A percentile compares a stretch with the other conserved stretches of the same genome.
Evolutionary conservation across 2,329 filamentous ascomycete species (phyloP).

Genomic region (Trichoderma endophyticum): DNA sequence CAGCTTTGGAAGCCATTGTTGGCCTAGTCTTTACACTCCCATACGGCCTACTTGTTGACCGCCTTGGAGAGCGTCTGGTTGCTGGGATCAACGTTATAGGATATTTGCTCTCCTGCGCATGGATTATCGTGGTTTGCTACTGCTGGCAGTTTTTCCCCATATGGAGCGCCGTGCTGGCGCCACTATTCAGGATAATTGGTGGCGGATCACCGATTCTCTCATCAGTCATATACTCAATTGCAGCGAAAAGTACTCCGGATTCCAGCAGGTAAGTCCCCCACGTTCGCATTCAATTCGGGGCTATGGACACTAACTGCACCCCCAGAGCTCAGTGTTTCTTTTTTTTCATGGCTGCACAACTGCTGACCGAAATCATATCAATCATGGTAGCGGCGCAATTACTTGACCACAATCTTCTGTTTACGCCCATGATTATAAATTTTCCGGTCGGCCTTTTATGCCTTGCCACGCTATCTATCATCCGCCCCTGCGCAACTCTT

Average conservation of each 20-base stretch:
- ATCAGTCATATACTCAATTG: slow-evolving; percentile 6
- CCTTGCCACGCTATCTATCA: neutral
- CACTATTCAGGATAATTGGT: slow-evolving; percentile 3
- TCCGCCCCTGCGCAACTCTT: neutral
- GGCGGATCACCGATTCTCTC: slow-evolving; percentile 11
- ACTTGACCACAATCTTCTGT: neutral
- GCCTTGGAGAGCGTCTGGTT: neutral
- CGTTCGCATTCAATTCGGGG: neutral
- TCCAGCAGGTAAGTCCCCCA: neutral
- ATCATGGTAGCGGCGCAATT: neutral
- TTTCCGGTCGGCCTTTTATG: slow-evolving; percentile 7
- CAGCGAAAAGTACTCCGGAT: neutral
- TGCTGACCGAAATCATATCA: neutral
- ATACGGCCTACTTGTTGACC: slow-evolving; percentile 8
- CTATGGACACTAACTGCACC: neutral
- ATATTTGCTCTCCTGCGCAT: slow-evolving; percentile 10
- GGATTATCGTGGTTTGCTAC: slow-evolving; percentile 2
- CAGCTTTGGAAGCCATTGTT: neutral
- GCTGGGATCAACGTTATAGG: slow-evolving; percentile 8
- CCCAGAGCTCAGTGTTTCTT: neutral
- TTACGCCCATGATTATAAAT: slow-evolving; percentile 1
- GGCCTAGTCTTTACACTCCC: slow-evolving; percentile 1
- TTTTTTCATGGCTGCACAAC: neutral
- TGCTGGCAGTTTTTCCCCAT: neutral
- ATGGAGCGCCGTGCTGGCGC: neutral